Percentiles rank a stretch among this genome's conserved stretches.
phyloP scores from a whole-genome alignment of 768 basidiomycete species.

The Lyophyllum shimeji region DNA sequence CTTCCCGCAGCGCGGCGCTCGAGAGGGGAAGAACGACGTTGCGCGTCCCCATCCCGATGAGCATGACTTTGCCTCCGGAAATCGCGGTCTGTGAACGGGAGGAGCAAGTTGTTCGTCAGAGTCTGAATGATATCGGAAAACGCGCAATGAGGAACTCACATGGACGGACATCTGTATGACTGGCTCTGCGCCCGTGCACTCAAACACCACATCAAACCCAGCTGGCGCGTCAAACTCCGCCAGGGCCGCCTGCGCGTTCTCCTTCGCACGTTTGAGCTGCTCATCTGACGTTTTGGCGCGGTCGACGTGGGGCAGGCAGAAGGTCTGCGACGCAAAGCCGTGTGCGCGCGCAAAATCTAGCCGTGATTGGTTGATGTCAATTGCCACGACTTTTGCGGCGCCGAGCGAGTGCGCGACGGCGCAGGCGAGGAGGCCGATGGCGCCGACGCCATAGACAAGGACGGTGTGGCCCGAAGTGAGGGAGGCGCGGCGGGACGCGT shows the following conservation, averaged over 20 bases:
- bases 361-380: conserved; percentile 83
- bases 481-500: conserved; percentile 49
- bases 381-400: conserved; percentile 68
- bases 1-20: conserved; percentile 81
- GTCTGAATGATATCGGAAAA: no score
- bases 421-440: conserved; percentile 90
- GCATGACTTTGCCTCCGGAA: conserved; percentile 87
- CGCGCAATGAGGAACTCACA: conserved; percentile 49
- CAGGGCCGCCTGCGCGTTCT: conserved; percentile 51
- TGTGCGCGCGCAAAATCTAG: conserved; percentile 74
- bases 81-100: conserved; percentile 61
- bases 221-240: conserved; percentile 57
- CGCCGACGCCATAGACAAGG: conserved; percentile 89
- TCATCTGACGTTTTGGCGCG: conserved; percentile 56
- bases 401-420: conserved; percentile 74
- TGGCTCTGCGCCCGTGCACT: conserved; percentile 92
- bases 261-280: conserved; percentile 59
- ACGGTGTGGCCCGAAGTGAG: conserved; percentile 60
- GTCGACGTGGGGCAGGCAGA: conserved; percentile 54
- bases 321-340: conserved; percentile 77
- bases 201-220: conserved; percentile 92
- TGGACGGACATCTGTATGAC: conserved; percentile 91
- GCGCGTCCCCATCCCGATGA: conserved; percentile 94
- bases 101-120: no score
- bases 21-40: conserved; percentile 82